Base-by-base conservation (phyloP, 2,329 filamentous ascomycete species). In the Curvularia sp. region DNA sequence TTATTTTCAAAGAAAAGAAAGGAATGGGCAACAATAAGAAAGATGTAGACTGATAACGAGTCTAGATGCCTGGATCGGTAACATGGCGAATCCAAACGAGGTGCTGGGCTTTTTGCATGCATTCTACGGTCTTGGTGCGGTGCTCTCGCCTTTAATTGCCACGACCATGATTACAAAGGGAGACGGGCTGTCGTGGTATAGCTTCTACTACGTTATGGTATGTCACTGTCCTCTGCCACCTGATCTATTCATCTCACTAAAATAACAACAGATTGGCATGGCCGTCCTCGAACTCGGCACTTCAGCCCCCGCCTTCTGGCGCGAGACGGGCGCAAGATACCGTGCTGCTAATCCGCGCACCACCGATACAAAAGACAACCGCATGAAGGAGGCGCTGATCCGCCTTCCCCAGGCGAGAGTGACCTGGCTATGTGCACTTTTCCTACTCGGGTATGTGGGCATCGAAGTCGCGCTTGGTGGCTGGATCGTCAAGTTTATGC, bases 401-500 rank as follows among this genome's bases (percentile, higher is more conserved):
- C 76, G 72, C 13, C 63, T 72, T 30, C 81, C 81, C 1, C 72
- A 78, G 35, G 81, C 82, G 2, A 76, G 81, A n/a, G 82, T 90
- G 3, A 89, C 89, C 3, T 93, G 90, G 89, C 80, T 92, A n/a
- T 82, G 87, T 43, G 84, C 91, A 2, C 60, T 89, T 1, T 96
- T 96, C 73, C 79, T 96, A 13, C 83, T 96, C 4, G 86, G 87
- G 8, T 96, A 96, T 69, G 88, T 94, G 0, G 92, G 92, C 4
- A 84, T 86, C 5, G 92, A 96, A 77, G 89, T 92, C 59, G 87
- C 86, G 0, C 80, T 93, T 2, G 89, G 89, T 20, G 91, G 91
- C 15, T 95, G 91, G 91, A 89, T 96, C 62, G 88, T 92, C 49
- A 89, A 88, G 0, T 70, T 96, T 73, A 96, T 96, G 91, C 86